Percentiles rank a stretch among this genome's conserved stretches.
Conservation (phyloP, 108 stramenopile species). For the Hondaea fermentalgiana region DNA sequence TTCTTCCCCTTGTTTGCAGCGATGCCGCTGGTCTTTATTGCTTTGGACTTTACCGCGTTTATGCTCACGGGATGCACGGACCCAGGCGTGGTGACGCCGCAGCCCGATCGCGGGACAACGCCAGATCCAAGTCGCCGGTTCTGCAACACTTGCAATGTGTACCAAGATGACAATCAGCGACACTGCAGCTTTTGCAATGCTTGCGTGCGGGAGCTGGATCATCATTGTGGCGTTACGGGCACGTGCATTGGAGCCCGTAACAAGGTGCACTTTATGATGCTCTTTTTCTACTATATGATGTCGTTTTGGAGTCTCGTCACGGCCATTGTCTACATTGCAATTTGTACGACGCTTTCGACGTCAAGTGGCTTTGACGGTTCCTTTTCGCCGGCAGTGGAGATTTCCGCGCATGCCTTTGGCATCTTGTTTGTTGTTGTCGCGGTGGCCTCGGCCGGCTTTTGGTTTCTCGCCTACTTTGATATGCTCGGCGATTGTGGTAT, state of each 20-base stretch:
- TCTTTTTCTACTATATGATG: background rate
- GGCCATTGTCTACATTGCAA: background rate
- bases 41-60: background rate
- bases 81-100: background rate
- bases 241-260: background rate
- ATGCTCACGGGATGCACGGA: background rate
- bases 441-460: background rate
- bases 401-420: background rate
- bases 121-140: background rate
- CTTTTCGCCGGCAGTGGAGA: background rate
- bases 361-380: background rate
- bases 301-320: background rate
- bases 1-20: background rate
- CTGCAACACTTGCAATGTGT: background rate
- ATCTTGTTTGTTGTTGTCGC: background rate
- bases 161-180: background rate
- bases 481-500: background rate
- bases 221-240: background rate
- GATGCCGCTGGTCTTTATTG: background rate
- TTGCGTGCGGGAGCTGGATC: conserved; percentile 11
- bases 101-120: background rate
- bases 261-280: conserved; percentile 10
- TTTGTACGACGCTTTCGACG: background rate
- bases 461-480: background rate
- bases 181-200: conserved; percentile 17